Conservation (phyloP, 768 basidiomycete genomes). For the Boletus fagicola region DNA sequence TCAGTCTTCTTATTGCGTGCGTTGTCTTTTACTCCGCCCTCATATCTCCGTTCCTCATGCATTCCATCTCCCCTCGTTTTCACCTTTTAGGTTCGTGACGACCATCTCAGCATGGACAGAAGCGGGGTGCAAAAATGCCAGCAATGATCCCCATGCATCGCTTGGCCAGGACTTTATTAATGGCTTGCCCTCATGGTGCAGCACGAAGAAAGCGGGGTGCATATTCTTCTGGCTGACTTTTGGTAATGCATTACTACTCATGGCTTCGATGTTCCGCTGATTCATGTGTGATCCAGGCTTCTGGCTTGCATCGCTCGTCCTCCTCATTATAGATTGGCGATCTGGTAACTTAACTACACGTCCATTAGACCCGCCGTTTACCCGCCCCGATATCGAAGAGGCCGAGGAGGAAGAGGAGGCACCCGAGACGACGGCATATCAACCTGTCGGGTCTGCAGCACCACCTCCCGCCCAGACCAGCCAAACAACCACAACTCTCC, state of each 20-base stretch:
- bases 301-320: conserved; percentile 68
- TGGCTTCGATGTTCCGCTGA: conserved; percentile 1
- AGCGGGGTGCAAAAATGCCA: conserved; percentile 82
- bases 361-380: conserved; percentile 75
- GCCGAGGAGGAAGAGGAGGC: conserved; percentile 54
- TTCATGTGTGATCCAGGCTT: conserved; percentile 45
- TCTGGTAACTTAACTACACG: conserved; percentile 50
- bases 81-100: conserved; percentile 58
- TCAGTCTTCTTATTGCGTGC: conserved; percentile 75
- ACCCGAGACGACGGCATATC: conserved; percentile 48
- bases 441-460: conserved; percentile 36
- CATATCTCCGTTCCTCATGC: conserved; percentile 17
- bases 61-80: not conserved
- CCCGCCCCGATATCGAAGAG: conserved; percentile 53
- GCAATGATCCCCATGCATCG: conserved; percentile 75
- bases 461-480: conserved; percentile 34
- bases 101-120: conserved; percentile 88
- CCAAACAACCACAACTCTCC: conserved; percentile 17
- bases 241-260: conserved; percentile 38
- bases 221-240: conserved; percentile 90
- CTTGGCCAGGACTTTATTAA: conserved; percentile 64
- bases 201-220: conserved; percentile 85
- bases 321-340: conserved; percentile 76
- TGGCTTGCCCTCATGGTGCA: conserved; percentile 80
- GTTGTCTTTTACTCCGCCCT: conserved; percentile 32